Evolutionary conservation across 1,284 basidiomycete species (phyloP), one percentile per base, ranked within the genome.

Genomic region (Irpex sp.): DNA sequence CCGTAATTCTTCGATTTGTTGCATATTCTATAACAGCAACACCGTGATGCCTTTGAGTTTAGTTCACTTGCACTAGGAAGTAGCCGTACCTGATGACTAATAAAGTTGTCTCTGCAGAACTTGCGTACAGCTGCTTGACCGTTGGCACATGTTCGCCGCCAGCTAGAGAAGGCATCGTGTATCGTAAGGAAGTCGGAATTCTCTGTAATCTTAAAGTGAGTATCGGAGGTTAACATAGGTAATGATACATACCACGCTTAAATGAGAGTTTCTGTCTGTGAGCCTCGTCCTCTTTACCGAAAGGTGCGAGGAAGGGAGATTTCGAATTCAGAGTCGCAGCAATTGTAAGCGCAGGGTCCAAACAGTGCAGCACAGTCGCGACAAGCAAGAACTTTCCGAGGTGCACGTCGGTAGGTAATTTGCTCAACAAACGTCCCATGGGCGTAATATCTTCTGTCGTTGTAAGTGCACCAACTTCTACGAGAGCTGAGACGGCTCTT

Each of bases 121-220:
- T 88, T 87, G 57, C 86, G 80, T 37, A 87, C 85, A 13, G 80
- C 75, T 19, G 58, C 15, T n/a, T 13, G 54, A 11, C 72, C 69
- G 69, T 92, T 94, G 7, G 82, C 80, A 19, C 85, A 90, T n/a
- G 90, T 90, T 63, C 85, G 82, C 17, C 95, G 83, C 95, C 97
- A 99, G 65, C 87, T 89, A 7, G 87, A 79, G 76, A 96, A 99
- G 0, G 92, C 95, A 68, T 95, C 92, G 70, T 95, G 94, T 51
- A 97, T 86, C 0, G 96, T 97, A 66, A 98, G 72, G 74, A 99
- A 99, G 74, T 99, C 97, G n/a, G 92, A 96, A 75, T 97, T 93
- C 65, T 94, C 95, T 94, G 68, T 13, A 59, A 17, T 58, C 11
- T n/a, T 13, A 35, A 5, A 17, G 9, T 55, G 26, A 61, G 37